A percentile compares a stretch with the other conserved stretches of the same genome.
phyloP scores from a whole-genome alignment of 1,284 basidiomycete species.

The Irpex sp. region DNA sequence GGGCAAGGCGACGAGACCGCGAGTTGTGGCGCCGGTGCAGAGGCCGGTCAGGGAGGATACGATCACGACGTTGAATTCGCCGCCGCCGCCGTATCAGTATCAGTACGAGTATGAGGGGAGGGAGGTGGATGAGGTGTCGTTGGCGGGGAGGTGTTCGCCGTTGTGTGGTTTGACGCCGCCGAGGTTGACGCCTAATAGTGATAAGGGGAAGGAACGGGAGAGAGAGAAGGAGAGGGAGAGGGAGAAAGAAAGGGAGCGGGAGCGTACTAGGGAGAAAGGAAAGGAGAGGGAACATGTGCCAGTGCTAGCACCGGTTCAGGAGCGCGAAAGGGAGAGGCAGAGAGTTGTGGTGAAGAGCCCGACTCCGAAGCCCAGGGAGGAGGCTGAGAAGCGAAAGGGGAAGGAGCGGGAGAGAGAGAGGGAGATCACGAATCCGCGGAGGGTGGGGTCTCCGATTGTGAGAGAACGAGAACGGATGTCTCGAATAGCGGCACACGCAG shows the following conservation, averaged over 20 bases:
- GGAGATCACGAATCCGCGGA: conserved; percentile 23
- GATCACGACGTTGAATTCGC: conserved; percentile 20
- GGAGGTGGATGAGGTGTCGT: conserved; percentile 17
- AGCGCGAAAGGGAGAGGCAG: conserved; percentile 12
- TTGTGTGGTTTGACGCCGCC: conserved; percentile 22
- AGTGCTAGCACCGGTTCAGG: not conserved
- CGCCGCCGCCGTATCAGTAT: conserved; percentile 16
- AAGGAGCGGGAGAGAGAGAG: conserved; percentile 9
- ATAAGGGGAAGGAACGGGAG: conserved; percentile 23
- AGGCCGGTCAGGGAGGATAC: conserved; percentile 11
- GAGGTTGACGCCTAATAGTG: conserved; percentile 14
- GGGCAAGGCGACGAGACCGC: conserved; percentile 12
- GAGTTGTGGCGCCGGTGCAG: conserved; percentile 15
- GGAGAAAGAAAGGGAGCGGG: conserved; percentile 7
- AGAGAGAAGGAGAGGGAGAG: not conserved
- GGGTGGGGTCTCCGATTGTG: conserved; percentile 26
- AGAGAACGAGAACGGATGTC: conserved; percentile 18
- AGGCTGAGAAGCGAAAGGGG: conserved; percentile 10
- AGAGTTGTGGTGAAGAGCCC: conserved; percentile 2
- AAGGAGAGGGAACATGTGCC: conserved; percentile 1
- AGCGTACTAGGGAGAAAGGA: conserved; percentile 5
- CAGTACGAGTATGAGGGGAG: conserved; percentile 14
- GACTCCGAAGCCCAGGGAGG: not conserved
- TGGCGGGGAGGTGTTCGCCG: conserved; percentile 26
- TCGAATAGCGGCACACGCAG: conserved; percentile 12